A percentile compares a stretch with the other conserved stretches of the same genome.
phyloP scores from a whole-genome alignment of 176 grass and related monocot genomes.

The Rhynchospora breviuscula region DNA sequence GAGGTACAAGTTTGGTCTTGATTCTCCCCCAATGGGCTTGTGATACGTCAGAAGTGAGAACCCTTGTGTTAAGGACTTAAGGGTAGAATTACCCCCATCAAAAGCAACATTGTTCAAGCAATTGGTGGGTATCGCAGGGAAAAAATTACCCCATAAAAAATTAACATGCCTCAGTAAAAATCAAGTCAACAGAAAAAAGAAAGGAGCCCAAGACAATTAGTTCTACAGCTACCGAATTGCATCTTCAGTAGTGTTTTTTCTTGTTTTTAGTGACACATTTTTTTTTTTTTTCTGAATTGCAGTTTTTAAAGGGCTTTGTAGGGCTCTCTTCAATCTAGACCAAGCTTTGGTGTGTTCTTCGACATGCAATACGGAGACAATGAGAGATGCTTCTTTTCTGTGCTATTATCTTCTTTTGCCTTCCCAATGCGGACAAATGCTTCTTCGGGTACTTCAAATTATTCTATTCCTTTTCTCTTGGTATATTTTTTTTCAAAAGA shows the following conservation, averaged over 20 bases:
- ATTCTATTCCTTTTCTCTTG: neutral
- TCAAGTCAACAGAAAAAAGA: neutral
- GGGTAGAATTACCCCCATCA: neutral
- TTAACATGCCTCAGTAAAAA: neutral
- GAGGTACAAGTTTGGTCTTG: neutral
- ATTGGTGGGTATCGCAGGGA: neutral
- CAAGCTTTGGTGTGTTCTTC: conserved; percentile 85
- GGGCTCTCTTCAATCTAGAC: conserved; percentile 66
- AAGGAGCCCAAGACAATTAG: neutral
- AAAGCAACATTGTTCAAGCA: neutral
- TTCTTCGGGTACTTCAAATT: conserved; percentile 64
- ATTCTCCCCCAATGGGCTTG: neutral
- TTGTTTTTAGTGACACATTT: neutral
- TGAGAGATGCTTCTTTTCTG: conserved; percentile 49
- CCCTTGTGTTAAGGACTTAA: neutral
- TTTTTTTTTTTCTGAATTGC: conserved; percentile 3
- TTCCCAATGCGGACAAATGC: conserved; percentile 70
- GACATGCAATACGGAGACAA: conserved; percentile 64
- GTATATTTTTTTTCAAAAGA: neutral
- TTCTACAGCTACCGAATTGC: neutral
- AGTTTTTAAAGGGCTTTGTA: conserved; percentile 87
- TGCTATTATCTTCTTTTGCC: conserved; percentile 88
- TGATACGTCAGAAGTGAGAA: neutral
- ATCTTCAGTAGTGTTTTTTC: conserved; percentile 7
- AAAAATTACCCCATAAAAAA: neutral